These are phyloP conservation scores for Petunia secreta DNA, from an alignment of 257 asterid genomes.

Conservation along the genomic window DNA sequence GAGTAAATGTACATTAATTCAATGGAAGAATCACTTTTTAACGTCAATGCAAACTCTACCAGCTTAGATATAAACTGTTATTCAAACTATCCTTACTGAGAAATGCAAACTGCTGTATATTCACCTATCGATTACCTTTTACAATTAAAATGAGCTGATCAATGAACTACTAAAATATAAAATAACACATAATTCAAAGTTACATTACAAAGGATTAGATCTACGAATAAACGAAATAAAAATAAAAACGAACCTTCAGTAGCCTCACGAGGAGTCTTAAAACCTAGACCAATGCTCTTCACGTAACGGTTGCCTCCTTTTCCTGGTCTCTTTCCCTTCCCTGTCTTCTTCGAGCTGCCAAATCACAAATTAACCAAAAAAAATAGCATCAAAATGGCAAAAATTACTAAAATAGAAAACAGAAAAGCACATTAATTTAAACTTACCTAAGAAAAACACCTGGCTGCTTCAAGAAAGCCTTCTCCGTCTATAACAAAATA, in stretches of 20 bases:
- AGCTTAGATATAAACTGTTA: no score
- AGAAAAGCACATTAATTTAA: background rate
- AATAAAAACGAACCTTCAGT: conserved; percentile 43
- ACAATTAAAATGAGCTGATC: no score
- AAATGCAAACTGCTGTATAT: no score
- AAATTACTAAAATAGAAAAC: background rate
- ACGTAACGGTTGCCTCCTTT: conserved; percentile 67
- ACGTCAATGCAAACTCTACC: no score
- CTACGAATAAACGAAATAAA: background rate
- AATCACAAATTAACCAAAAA: background rate
- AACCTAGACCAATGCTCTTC: conserved; percentile 61
- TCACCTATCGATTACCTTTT: no score
- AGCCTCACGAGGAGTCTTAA: conserved; percentile 77
- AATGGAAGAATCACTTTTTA: background rate
- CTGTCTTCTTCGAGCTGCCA: conserved; percentile 64
- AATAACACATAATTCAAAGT: no score
- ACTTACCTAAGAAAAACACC: conserved; percentile 65
- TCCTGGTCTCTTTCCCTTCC: conserved; percentile 65
- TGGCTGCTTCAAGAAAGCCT: conserved; percentile 78
- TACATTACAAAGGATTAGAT: no score
- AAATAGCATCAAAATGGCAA: no score
- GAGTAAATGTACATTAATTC: background rate
- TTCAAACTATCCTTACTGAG: no score
- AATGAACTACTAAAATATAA: no score
- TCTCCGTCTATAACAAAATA: conserved; percentile 57